Conservation (phyloP, 202 grass and related monocot genomes). For the Bolboschoenoplectus hybrid region DNA sequence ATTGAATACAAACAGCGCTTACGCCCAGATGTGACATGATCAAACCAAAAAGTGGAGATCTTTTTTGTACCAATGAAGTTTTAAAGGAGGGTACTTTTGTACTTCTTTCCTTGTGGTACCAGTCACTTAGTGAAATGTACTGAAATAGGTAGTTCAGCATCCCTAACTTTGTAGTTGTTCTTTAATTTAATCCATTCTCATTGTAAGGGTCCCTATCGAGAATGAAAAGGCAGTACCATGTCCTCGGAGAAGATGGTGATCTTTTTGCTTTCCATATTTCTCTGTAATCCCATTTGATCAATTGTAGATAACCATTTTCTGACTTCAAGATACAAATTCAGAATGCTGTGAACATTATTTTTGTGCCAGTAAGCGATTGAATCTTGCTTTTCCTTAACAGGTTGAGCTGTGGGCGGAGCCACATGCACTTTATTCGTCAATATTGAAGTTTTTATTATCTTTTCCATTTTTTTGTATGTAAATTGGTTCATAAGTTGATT, state of each 20-base stretch:
- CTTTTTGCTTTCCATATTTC: slow-evolving; percentile 63
- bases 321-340: slow-evolving; percentile 35
- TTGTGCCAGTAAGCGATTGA: slow-evolving; percentile 40
- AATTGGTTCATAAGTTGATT: slow-evolving; percentile 31
- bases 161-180: background rate
- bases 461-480: slow-evolving; percentile 33
- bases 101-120: background rate
- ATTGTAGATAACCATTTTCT: slow-evolving; percentile 34
- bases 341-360: background rate
- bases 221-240: slow-evolving; percentile 71
- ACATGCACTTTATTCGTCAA: slow-evolving; percentile 64
- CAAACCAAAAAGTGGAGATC: background rate
- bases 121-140: background rate
- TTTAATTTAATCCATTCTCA: background rate
- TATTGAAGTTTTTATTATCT: background rate
- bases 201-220: slow-evolving; percentile 59
- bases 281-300: slow-evolving; percentile 17
- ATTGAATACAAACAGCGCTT: background rate
- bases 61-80: background rate
- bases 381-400: slow-evolving; percentile 48
- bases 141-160: background rate
- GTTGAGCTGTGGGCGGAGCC: slow-evolving; percentile 53
- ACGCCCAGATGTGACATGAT: background rate
- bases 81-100: background rate
- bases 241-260: slow-evolving; percentile 80